phyloP scores from a whole-genome alignment of 2,329 filamentous ascomycete species.

The Bipolaris zeicola region DNA sequence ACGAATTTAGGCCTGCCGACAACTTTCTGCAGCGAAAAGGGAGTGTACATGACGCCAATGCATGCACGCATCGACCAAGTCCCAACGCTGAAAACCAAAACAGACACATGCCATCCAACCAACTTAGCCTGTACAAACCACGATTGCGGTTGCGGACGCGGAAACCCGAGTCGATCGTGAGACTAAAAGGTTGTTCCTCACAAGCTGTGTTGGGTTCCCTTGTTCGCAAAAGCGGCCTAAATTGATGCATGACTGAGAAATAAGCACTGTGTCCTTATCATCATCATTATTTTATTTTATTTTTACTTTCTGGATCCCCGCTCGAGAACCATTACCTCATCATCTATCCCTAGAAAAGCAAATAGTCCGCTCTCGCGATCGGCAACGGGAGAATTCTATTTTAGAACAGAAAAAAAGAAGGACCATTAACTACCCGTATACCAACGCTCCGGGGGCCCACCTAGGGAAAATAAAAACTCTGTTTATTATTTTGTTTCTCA shows the following conservation, averaged over 20 bases:
- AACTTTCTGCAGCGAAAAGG: constrained; percentile 32
- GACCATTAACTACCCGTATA: background rate
- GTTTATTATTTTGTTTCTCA: background rate
- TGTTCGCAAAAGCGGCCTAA: background rate
- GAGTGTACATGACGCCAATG: constrained; percentile 37
- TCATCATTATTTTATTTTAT: background rate
- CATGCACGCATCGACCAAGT: constrained; percentile 35
- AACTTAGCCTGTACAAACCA: constrained; percentile 30
- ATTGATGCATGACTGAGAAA: background rate
- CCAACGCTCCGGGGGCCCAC: background rate
- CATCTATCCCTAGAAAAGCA: background rate
- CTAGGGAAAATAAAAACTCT: background rate
- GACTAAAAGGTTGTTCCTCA: background rate
- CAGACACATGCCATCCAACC: constrained; percentile 15
- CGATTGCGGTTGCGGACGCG: constrained; percentile 7
- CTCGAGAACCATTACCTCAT: background rate
- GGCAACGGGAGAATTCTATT: background rate
- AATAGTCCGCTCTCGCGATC: background rate
- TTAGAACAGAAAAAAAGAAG: background rate
- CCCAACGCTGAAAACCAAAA: constrained; percentile 15
- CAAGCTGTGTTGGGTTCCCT: too few species aligned
- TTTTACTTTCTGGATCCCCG: background rate
- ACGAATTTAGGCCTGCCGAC: constrained; percentile 21
- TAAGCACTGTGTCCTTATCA: background rate
- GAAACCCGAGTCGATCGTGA: background rate